phyloP scores from a whole-genome alignment of 192 early-diverging fungal genomes.

The Ambispora gerdemannii region DNA sequence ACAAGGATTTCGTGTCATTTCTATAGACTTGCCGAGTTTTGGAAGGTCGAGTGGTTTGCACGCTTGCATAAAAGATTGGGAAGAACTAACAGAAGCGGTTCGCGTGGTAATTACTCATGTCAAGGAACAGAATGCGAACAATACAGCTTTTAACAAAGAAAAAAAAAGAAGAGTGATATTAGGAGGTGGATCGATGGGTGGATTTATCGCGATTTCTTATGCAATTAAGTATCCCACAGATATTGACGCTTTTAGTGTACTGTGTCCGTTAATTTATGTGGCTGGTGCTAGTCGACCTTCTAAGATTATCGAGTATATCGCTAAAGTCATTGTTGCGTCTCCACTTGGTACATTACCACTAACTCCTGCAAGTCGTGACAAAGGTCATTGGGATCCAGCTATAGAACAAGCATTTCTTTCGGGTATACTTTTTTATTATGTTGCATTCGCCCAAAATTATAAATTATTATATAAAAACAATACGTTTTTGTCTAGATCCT shows the following conservation, averaged over 20 bases:
- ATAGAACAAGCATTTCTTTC: neutral
- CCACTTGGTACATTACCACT: slow-evolving; percentile 22
- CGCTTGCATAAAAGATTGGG: neutral
- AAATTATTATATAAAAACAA: neutral
- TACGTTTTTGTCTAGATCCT: slow-evolving; percentile 25
- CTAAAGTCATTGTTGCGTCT: neutral
- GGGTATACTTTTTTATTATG: neutral
- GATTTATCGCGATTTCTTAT: slow-evolving; percentile 14
- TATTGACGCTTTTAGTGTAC: slow-evolving; percentile 8
- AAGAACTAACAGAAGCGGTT: slow-evolving; percentile 15
- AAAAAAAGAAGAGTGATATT: slow-evolving; percentile 7
- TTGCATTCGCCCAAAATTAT: neutral
- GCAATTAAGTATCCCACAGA: slow-evolving; percentile 16
- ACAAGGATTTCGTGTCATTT: slow-evolving; percentile 23
- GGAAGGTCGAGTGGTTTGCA: slow-evolving; percentile 27
- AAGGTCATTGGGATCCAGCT: slow-evolving; percentile 14
- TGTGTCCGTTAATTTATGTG: slow-evolving; percentile 16
- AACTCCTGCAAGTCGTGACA: neutral
- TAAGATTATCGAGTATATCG: slow-evolving; percentile 9
- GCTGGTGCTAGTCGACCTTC: neutral
- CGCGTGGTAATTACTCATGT: slow-evolving; percentile 18
- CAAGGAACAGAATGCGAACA: neutral
- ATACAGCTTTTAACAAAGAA: neutral
- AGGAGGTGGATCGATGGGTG: slow-evolving; percentile 20
- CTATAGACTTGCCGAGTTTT: slow-evolving; percentile 21